Percentiles rank a stretch among this genome's conserved stretches.
phyloP scores from a whole-genome alignment of 176 grass and related monocot genomes.

The Chloris gayana region DNA sequence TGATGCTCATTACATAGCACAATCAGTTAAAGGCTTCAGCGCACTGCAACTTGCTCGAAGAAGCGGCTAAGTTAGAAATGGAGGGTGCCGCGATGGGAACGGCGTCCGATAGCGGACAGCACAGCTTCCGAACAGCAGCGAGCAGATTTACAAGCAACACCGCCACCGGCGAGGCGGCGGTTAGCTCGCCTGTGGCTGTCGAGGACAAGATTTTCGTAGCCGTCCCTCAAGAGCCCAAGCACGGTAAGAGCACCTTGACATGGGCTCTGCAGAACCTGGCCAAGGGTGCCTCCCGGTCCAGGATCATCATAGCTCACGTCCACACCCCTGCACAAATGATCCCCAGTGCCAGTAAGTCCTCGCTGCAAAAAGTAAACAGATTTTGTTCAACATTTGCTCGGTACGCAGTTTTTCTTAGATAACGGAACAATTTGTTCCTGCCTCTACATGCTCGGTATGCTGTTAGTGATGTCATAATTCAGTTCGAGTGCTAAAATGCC shows the following conservation, averaged over 20 bases:
- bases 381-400: no score
- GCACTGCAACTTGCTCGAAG: neutral
- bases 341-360: conserved; percentile 42
- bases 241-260: conserved; percentile 42
- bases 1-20: neutral
- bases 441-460: no score
- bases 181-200: neutral
- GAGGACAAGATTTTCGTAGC: conserved; percentile 57
- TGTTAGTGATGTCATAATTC: no score
- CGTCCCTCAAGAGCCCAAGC: conserved; percentile 36
- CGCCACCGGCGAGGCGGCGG: neutral
- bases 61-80: neutral
- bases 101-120: conserved; percentile 4
- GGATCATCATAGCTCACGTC: conserved; percentile 48
- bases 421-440: no score
- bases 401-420: no score
- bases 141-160: neutral
- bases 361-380: neutral
- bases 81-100: neutral
- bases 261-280: conserved; percentile 56
- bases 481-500: no score
- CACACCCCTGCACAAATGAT: conserved; percentile 47
- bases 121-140: conserved; percentile 18
- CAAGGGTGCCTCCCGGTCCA: conserved; percentile 11
- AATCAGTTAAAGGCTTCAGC: neutral